phyloP scores from a whole-genome alignment of 257 asterid genomes.

The Vinca minor region DNA sequence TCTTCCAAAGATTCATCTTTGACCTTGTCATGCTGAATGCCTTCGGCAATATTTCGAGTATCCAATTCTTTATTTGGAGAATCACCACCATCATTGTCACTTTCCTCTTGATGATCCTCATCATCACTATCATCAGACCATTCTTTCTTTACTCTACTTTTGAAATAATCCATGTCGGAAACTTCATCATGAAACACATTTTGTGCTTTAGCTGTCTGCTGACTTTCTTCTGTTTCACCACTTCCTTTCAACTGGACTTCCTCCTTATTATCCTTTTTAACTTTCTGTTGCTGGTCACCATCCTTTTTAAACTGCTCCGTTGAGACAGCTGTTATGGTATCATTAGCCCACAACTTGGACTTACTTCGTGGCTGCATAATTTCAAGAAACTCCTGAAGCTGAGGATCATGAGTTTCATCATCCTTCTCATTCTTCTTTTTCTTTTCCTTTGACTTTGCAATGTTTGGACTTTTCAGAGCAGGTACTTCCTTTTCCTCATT shows the following conservation, averaged over 20 bases:
- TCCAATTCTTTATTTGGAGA: slow-evolving; percentile 23
- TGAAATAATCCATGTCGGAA: slow-evolving; percentile 71
- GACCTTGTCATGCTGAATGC: slow-evolving; percentile 22
- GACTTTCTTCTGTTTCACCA: slow-evolving; percentile 32
- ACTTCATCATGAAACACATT: slow-evolving; percentile 34
- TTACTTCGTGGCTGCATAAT: slow-evolving; percentile 74
- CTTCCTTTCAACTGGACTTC: slow-evolving; percentile 22
- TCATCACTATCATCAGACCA: slow-evolving; percentile 59
- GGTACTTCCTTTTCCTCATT: slow-evolving; percentile 30
- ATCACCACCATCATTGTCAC: slow-evolving; percentile 15
- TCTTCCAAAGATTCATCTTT: slow-evolving; percentile 33
- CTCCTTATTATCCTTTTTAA: slow-evolving; percentile 22
- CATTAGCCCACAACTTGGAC: slow-evolving; percentile 93
- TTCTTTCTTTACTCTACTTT: slow-evolving; percentile 51
- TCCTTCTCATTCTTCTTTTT: slow-evolving; percentile 36
- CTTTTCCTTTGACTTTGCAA: slow-evolving; percentile 27
- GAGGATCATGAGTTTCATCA: slow-evolving; percentile 52
- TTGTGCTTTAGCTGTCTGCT: slow-evolving; percentile 27
- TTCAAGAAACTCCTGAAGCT: slow-evolving; percentile 74
- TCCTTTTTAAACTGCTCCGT: slow-evolving; percentile 26
- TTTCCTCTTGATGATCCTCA: slow-evolving; percentile 23
- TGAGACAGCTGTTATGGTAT: slow-evolving; percentile 50
- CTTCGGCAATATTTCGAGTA: slow-evolving; percentile 25
- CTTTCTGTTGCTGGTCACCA: slow-evolving; percentile 21
- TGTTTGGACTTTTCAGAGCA: slow-evolving; percentile 25